Conservation (phyloP, 257 asterid genomes). For the Solanum medicagineum region DNA sequence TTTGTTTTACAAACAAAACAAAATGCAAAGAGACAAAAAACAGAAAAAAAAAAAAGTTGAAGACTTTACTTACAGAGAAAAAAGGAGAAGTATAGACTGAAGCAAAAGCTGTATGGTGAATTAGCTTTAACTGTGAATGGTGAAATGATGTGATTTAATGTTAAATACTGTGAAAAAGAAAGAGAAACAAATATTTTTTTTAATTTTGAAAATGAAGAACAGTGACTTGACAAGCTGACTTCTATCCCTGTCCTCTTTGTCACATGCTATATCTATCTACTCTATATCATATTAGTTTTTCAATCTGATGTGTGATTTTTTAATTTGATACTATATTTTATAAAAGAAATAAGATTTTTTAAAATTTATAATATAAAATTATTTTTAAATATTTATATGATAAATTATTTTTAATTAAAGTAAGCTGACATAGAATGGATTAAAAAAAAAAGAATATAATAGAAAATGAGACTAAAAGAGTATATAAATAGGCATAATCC, state of each 20-base stretch:
- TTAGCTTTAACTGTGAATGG: constrained; percentile 4
- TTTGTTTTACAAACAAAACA: not conserved
- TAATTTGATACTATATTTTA: rapidly evolving
- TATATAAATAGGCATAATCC: no score
- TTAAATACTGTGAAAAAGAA: constrained; percentile 16
- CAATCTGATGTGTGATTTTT: no score
- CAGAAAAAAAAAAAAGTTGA: not conserved
- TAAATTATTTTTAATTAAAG: no score
- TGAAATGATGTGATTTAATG: constrained; percentile 49
- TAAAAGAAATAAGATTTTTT: no score
- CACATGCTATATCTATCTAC: not conserved
- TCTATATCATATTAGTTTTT: no score
- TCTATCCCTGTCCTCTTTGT: constrained; percentile 3
- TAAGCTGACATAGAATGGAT: rapidly evolving
- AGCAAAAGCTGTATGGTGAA: not conserved
- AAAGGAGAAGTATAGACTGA: not conserved
- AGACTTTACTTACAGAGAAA: not conserved
- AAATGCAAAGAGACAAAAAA: constrained; percentile 7
- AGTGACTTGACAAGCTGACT: constrained; percentile 50
- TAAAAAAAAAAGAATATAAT: rapidly evolving
- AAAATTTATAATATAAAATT: no score
- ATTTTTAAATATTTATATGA: no score
- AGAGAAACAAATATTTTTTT: not conserved
- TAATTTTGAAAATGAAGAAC: constrained; percentile 10
- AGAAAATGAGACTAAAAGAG: no score